phyloP scores from a whole-genome alignment of 192 early-diverging fungal species.

The Cetraspora pellucida region DNA sequence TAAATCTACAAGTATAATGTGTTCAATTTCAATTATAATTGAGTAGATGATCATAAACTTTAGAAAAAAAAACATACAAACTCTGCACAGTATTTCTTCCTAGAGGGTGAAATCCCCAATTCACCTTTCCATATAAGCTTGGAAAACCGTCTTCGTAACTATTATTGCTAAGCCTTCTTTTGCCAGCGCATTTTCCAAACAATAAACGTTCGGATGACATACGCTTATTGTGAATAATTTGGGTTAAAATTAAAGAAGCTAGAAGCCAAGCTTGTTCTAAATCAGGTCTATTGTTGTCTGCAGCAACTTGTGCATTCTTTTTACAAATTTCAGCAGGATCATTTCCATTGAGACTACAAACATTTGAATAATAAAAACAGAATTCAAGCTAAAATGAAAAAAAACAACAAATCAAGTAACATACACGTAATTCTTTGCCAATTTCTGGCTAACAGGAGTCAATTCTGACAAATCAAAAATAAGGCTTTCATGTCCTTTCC shows the following conservation, averaged over 20 bases:
- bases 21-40: neutral
- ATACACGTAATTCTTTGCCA: slow-evolving; percentile 67
- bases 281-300: slow-evolving; percentile 53
- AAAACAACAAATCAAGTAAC: slow-evolving; percentile 10
- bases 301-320: slow-evolving; percentile 62
- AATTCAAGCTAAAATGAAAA: neutral
- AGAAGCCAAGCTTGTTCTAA: slow-evolving; percentile 68
- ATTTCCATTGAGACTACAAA: slow-evolving; percentile 55
- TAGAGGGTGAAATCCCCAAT: slow-evolving; percentile 65
- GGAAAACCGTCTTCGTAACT: slow-evolving; percentile 37
- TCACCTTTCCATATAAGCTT: slow-evolving; percentile 45
- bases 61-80: slow-evolving; percentile 48
- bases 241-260: slow-evolving; percentile 58
- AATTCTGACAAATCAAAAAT: slow-evolving; percentile 59
- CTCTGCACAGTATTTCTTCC: slow-evolving; percentile 54
- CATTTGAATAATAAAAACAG: slow-evolving; percentile 17
- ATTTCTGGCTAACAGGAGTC: slow-evolving; percentile 58
- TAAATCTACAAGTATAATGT: slow-evolving; percentile 45
- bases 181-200: slow-evolving; percentile 37
- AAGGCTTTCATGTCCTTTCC: slow-evolving; percentile 41
- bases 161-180: slow-evolving; percentile 46
- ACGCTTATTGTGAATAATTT: slow-evolving; percentile 44
- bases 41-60: neutral
- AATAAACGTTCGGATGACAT: slow-evolving; percentile 21
- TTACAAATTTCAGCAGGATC: slow-evolving; percentile 62